Conservation (phyloP, 495 filamentous ascomycete genomes). For the Hypoxylon trugodes region DNA sequence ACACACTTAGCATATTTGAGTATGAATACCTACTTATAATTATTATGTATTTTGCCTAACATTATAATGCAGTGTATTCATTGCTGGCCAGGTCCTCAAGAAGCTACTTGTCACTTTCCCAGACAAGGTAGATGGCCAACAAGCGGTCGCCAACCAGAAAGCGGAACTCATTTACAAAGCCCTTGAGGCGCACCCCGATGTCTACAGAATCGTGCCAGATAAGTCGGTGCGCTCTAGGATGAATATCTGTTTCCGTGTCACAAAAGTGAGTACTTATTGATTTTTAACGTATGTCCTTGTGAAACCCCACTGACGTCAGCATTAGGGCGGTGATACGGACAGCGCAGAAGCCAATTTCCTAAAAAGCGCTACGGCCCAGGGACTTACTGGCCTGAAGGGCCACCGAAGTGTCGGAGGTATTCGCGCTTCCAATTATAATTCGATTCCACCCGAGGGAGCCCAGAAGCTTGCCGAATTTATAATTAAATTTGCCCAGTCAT, state of each 20-base stretch:
- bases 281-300: not conserved
- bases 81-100: slow-evolving; percentile 84
- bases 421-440: slow-evolving; percentile 71
- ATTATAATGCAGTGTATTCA: slow-evolving; percentile 67
- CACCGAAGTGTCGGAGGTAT: slow-evolving; percentile 83
- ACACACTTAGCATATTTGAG: slow-evolving; percentile 94
- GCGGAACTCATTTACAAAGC: slow-evolving; percentile 75
- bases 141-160: slow-evolving; percentile 75
- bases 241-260: slow-evolving; percentile 91
- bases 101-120: slow-evolving; percentile 66
- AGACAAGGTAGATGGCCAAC: slow-evolving; percentile 73
- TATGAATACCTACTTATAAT: slow-evolving; percentile 35
- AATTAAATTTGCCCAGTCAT: slow-evolving; percentile 60
- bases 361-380: slow-evolving; percentile 68
- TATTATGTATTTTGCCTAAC: slow-evolving; percentile 1
- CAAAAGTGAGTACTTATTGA: slow-evolving; percentile 45
- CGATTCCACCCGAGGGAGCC: slow-evolving; percentile 64
- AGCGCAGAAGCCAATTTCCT: slow-evolving; percentile 79
- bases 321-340: slow-evolving; percentile 62
- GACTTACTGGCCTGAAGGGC: slow-evolving; percentile 78
- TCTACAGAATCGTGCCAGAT: slow-evolving; percentile 77
- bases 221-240: slow-evolving; percentile 79
- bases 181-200: slow-evolving; percentile 72
- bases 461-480: slow-evolving; percentile 68
- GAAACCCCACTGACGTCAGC: slow-evolving; percentile 2